Evolutionary conservation across 2,329 filamentous ascomycete species (phyloP).

Genomic region (Ophiognomonia clavigignenti-juglandacearum): DNA sequence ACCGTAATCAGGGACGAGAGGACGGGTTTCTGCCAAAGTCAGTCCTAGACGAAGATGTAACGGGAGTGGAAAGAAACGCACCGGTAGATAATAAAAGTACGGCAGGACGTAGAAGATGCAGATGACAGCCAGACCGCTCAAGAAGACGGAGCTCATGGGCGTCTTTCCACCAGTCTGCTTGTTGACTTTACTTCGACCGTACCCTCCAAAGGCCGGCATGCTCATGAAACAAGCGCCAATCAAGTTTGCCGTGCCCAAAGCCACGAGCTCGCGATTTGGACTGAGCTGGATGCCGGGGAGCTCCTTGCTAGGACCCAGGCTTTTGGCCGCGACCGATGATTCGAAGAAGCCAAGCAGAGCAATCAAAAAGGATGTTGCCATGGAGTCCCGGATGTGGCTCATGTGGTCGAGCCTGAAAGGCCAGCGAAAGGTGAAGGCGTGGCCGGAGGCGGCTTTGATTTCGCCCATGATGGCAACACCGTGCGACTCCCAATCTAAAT

Average conservation of each 20-base stretch:
- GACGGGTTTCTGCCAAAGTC: slow-evolving; percentile 84
- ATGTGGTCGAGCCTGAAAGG: slow-evolving; percentile 75
- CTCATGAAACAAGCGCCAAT: slow-evolving; percentile 88
- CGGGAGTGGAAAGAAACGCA: slow-evolving; percentile 39
- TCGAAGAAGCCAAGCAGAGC: slow-evolving; percentile 97
- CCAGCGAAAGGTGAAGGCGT: slow-evolving; percentile 75
- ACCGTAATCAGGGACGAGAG: slow-evolving; percentile 92
- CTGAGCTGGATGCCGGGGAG: slow-evolving; percentile 80
- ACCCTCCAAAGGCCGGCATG: slow-evolving; percentile 90
- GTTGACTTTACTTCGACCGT: slow-evolving; percentile 94
- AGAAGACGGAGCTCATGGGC: slow-evolving; percentile 86
- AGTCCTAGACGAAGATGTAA: too few species aligned
- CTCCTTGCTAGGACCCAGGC: slow-evolving; percentile 64
- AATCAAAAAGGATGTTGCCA: slow-evolving; percentile 90
- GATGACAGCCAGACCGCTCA: slow-evolving; percentile 77
- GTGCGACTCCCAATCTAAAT: slow-evolving; percentile 69
- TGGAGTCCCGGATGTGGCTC: slow-evolving; percentile 75
- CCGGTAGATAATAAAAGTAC: slow-evolving; percentile 93
- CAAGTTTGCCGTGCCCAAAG: slow-evolving; percentile 86
- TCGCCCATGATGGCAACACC: slow-evolving; percentile 82
- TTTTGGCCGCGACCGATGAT: slow-evolving; percentile 92
- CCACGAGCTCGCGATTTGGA: slow-evolving; percentile 88
- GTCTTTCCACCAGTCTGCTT: slow-evolving; percentile 85
- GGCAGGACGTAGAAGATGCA: slow-evolving; percentile 79
- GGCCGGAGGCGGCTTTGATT: slow-evolving; percentile 68